phyloP scores from a whole-genome alignment of 2,329 filamentous ascomycete genomes.

The Aspergillus thermomutatus region DNA sequence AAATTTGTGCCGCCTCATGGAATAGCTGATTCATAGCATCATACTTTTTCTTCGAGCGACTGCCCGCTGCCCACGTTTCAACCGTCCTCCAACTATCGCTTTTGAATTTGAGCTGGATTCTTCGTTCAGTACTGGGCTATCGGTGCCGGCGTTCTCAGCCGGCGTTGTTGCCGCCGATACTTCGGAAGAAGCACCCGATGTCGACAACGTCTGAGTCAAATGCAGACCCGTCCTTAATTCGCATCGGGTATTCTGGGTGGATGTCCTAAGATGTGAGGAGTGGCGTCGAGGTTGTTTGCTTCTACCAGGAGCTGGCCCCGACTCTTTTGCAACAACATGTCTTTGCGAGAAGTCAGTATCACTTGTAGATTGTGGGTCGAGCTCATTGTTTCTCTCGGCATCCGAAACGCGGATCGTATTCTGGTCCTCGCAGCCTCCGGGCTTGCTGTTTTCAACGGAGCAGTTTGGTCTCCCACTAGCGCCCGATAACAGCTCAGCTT shows the following conservation, averaged over 20 bases:
- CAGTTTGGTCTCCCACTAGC: neutral
- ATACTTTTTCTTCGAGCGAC: slow-evolving; percentile 38
- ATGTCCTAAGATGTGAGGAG: slow-evolving; percentile 28
- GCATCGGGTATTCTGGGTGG: slow-evolving; percentile 2
- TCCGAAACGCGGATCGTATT: neutral
- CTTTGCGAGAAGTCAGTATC: neutral
- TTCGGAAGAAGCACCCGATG: neutral
- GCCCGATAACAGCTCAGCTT: neutral
- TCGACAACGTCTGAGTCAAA: neutral
- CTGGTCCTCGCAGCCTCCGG: neutral
- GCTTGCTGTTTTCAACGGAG: neutral
- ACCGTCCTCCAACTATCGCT: slow-evolving; percentile 12
- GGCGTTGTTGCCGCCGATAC: neutral
- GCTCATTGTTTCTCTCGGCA: neutral
- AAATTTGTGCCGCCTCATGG: neutral
- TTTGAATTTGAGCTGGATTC: neutral
- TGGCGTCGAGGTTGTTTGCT: slow-evolving; percentile 28
- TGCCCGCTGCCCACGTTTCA: slow-evolving; percentile 29
- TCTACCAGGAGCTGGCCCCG: slow-evolving; percentile 7
- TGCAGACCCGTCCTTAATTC: neutral
- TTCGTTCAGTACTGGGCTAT: neutral
- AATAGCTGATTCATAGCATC: slow-evolving; percentile 30
- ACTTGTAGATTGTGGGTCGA: neutral
- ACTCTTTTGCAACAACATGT: neutral
- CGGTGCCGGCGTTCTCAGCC: slow-evolving; percentile 12